These are phyloP conservation scores for Taiozyma sp. DNA, from an alignment of 1,139 yeast species.

Conservation along the genomic window DNA sequence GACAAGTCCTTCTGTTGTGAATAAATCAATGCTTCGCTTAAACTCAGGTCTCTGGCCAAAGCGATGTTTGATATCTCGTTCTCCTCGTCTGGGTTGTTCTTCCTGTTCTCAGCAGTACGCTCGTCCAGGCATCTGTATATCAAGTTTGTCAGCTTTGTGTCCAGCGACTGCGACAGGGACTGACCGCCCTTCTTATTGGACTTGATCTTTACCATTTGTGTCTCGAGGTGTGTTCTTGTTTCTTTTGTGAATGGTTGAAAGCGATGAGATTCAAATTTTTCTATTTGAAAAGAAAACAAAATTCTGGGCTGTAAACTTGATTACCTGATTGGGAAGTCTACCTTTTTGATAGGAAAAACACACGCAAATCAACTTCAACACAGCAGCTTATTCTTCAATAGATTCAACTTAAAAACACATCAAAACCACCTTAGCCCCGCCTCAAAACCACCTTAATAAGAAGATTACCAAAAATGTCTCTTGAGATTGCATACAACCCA, in stretches of 20 bases:
- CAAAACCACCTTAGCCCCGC: too few relatives aligned
- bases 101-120: constrained; percentile 41
- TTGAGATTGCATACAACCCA: constrained; percentile 25
- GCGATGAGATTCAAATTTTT: neutral
- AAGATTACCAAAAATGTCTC: constrained; percentile 3
- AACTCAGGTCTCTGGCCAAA: constrained; percentile 53
- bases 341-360: too few relatives aligned
- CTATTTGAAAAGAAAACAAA: neutral
- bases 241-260: neutral
- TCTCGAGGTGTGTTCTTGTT: neutral
- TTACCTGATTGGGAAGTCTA: neutral
- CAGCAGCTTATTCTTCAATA: too few relatives aligned
- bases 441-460: too few relatives aligned
- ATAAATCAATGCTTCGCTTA: constrained; percentile 47
- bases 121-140: constrained; percentile 49
- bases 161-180: constrained; percentile 32
- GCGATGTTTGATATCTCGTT: constrained; percentile 37
- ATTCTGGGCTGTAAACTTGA: neutral
- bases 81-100: constrained; percentile 23
- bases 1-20: constrained; percentile 59
- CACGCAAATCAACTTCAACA: too few relatives aligned
- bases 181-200: constrained; percentile 8
- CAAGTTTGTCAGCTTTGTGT: constrained; percentile 45
- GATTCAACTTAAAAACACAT: too few relatives aligned
- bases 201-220: constrained; percentile 19